Percentiles rank a stretch among this genome's conserved stretches.
Conservation (phyloP, 192 early-diverging fungal species). For the Phlyctochytrium arcticum region DNA sequence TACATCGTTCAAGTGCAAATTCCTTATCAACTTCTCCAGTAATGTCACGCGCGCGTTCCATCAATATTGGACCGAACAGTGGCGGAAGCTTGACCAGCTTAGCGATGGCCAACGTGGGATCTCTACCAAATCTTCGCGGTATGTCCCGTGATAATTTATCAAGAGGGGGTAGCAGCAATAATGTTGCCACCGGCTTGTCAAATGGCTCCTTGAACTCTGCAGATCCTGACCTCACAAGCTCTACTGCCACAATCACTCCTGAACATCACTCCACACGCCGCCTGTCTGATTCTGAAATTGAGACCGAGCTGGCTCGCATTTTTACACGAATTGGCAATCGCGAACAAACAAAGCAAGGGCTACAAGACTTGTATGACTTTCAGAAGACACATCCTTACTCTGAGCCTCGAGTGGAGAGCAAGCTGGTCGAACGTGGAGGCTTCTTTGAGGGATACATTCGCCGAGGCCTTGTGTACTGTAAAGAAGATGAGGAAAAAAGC, state of each 20-base stretch:
- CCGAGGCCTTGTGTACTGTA: slow-evolving; percentile 46
- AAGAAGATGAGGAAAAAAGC: neutral
- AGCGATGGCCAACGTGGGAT: too few relatives aligned
- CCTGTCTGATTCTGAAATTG: slow-evolving; percentile 58
- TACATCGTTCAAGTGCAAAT: neutral
- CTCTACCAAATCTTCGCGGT: too few relatives aligned
- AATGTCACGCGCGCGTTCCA: neutral
- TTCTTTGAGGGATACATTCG: slow-evolving; percentile 76
- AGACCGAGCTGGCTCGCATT: slow-evolving; percentile 59
- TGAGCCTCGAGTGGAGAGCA: slow-evolving; percentile 56
- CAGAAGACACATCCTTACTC: slow-evolving; percentile 67
- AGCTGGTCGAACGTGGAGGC: slow-evolving; percentile 56
- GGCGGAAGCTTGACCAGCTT: too few relatives aligned
- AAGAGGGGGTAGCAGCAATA: neutral
- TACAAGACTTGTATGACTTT: slow-evolving; percentile 71
- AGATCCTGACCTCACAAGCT: slow-evolving; percentile 6
- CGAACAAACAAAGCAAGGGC: slow-evolving; percentile 68
- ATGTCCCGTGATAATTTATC: neutral
- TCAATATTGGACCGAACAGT: neutral
- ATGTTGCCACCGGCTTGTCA: slow-evolving; percentile 6
- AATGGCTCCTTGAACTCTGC: neutral
- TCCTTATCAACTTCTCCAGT: neutral
- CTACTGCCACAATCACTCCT: neutral
- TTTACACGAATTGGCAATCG: slow-evolving; percentile 68
- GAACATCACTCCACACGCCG: neutral